These are phyloP conservation scores for Chimonanthus praecox DNA, from an alignment of 164 flowering plant genomes.

Conservation along the genomic window DNA sequence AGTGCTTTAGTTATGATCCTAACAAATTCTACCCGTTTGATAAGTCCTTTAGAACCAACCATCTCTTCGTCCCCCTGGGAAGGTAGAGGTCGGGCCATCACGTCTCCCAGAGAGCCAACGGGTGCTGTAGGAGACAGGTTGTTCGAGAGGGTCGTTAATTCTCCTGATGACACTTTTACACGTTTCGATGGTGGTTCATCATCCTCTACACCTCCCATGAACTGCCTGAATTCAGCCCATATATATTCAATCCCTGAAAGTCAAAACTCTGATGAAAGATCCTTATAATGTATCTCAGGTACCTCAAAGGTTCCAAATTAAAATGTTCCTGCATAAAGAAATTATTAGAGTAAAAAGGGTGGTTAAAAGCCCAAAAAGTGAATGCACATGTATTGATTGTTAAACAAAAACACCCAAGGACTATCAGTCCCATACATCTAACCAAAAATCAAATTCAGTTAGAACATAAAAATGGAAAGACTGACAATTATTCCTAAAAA, in stretches of 20 bases:
- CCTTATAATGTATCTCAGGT: neutral
- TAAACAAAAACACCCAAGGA: neutral
- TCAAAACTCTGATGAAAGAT: neutral
- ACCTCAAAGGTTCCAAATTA: neutral
- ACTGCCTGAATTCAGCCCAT: constrained; percentile 78
- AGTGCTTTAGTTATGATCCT: constrained; percentile 58
- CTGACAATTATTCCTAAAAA: neutral
- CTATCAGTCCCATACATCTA: neutral
- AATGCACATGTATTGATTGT: neutral
- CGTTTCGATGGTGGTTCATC: constrained; percentile 79
- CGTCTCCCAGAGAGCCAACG: constrained; percentile 36
- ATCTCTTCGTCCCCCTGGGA: constrained; percentile 51
- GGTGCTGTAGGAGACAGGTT: constrained; percentile 34
- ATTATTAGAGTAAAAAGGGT: neutral
- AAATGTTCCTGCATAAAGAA: neutral
- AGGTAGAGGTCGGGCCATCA: constrained; percentile 58
- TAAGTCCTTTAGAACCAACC: constrained; percentile 56
- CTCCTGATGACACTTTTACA: constrained; percentile 46
- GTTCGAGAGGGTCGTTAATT: constrained; percentile 29
- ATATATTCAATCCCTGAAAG: constrained; percentile 16
- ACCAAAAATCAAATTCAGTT: constrained; percentile 1
- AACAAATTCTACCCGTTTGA: constrained; percentile 61
- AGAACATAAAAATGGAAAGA: neutral
- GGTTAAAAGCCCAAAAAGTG: neutral
- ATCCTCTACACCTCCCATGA: constrained; percentile 91